Evolutionary conservation across 345 rosid genomes (phyloP), one percentile per base, ranked within the genome.

Genomic region (Murraya paniculata): DNA sequence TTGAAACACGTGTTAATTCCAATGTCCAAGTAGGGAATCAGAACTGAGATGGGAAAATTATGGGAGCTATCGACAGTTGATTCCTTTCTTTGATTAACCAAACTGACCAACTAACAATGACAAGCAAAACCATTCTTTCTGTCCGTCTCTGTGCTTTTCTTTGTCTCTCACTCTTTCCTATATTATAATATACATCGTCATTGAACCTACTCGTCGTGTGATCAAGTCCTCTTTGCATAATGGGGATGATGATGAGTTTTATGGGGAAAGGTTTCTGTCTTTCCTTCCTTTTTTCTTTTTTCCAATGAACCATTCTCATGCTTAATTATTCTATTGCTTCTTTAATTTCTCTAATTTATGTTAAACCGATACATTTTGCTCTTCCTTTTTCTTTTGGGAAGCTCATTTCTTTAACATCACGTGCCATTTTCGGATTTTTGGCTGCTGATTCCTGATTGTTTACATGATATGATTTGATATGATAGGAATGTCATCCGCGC

Each of bases 241-340:
- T 94, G 97, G 95, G 97, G 24, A 79, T 79, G 82, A 24, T 80
- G 62, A 82, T 85, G 93, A 86, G 93, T 68, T 80, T 78, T 82
- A 73, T 91, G 86, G 92, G 92, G 75, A 89, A 81, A 87, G 95
- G 92, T 92, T 69, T 53, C 64, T 62, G 2, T 53, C 7, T 53
- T n/a, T 24, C 9, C n/a, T 14, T 50, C 30, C 24, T 38, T 39
- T 39, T 39, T 9, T 39, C 9, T 39, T 39, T 39, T 39, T 0
- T n/a, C n/a, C n/a, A n/a, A n/a, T n/a, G n/a, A 39, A n/a, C 39
- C 48, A 1, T 33, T 11, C 14, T 10, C 18, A 3, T 53, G 57
- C 22, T 53, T 18, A 16, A 53, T 53, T 16, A 16, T 28, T 27
- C 1, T 1, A 4, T 4, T 9, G n/a, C 50, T n/a, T 36, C 2